Evolutionary conservation across 768 basidiomycete genomes (phyloP).

Genomic region (Jaapia argillacea): DNA sequence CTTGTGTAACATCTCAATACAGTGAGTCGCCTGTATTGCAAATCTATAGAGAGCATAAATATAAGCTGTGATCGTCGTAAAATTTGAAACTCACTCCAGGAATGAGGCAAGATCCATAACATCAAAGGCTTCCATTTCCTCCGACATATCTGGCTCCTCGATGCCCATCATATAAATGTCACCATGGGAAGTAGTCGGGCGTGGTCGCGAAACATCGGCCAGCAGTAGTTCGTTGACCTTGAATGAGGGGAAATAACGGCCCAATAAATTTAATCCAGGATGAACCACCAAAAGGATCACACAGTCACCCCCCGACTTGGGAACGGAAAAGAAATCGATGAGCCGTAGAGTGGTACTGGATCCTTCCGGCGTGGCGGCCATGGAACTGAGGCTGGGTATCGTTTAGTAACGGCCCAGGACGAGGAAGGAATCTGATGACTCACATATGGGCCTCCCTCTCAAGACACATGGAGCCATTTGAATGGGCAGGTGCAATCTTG

Average conservation of each 20-base stretch:
- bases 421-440: too few relatives aligned
- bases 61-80: slow-evolving; percentile 2
- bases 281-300: slow-evolving; percentile 64
- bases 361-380: slow-evolving; percentile 39
- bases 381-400: slow-evolving; percentile 34
- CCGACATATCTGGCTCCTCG: slow-evolving; percentile 34
- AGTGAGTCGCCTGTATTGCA: slow-evolving; percentile 65
- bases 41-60: slow-evolving; percentile 38
- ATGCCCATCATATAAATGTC: slow-evolving; percentile 42
- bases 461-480: slow-evolving; percentile 62
- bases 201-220: slow-evolving; percentile 36
- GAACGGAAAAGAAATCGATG: slow-evolving; percentile 59
- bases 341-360: slow-evolving; percentile 43
- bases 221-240: slow-evolving; percentile 61
- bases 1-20: slow-evolving; percentile 59
- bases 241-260: slow-evolving; percentile 57
- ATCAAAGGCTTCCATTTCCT: slow-evolving; percentile 50
- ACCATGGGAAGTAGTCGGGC: slow-evolving; percentile 31
- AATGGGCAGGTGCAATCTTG: slow-evolving; percentile 65
- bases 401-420: too few relatives aligned
- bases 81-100: slow-evolving; percentile 41
- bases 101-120: slow-evolving; percentile 74
- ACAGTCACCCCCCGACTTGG: slow-evolving; percentile 54
- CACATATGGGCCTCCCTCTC: slow-evolving; percentile 70
- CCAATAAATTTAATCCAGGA: slow-evolving; percentile 59